These are phyloP conservation scores for Claviceps digitariae DNA, from an alignment of 2,329 filamentous ascomycete species.

Conservation along the genomic window DNA sequence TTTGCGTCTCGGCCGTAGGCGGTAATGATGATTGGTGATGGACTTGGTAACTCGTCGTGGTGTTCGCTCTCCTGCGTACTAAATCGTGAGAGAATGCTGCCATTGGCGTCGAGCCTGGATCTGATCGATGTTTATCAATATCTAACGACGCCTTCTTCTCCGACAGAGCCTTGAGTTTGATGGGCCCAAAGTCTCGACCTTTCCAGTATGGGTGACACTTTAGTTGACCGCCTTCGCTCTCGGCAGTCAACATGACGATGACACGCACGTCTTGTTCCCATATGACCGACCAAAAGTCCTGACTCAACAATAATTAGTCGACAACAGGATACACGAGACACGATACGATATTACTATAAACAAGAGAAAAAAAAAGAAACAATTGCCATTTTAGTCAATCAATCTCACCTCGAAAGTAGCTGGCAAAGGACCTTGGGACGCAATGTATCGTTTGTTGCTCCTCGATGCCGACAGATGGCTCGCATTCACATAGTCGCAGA, in stretches of 20 bases:
- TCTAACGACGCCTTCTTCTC: constrained; percentile 75
- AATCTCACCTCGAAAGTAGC: constrained; percentile 73
- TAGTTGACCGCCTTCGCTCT: constrained; percentile 81
- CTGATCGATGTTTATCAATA: constrained; percentile 38
- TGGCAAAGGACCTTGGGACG: constrained; percentile 84
- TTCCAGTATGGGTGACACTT: constrained; percentile 96
- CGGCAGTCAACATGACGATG: constrained; percentile 92
- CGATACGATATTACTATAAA: neutral
- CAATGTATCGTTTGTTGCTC: constrained; percentile 89
- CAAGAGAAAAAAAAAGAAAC: neutral
- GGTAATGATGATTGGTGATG: constrained; percentile 24
- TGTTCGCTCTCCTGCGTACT: constrained; percentile 39
- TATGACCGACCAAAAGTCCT: constrained; percentile 96
- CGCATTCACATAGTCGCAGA: constrained; percentile 92
- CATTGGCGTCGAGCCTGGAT: constrained; percentile 17
- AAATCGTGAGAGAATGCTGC: constrained; percentile 20
- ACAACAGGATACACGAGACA: neutral
- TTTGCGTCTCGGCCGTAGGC: constrained; percentile 12
- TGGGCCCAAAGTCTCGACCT: constrained; percentile 59
- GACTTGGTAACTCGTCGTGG: constrained; percentile 31
- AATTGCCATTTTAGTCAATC: too few relatives aligned
- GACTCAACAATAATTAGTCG: neutral
- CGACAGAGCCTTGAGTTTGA: constrained; percentile 63
- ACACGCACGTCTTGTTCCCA: constrained; percentile 96
- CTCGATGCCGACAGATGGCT: constrained; percentile 69